Evolutionary conservation across 169 alveolate genomes (phyloP).

Genomic region (Cryptosporidium ubiquitum): DNA sequence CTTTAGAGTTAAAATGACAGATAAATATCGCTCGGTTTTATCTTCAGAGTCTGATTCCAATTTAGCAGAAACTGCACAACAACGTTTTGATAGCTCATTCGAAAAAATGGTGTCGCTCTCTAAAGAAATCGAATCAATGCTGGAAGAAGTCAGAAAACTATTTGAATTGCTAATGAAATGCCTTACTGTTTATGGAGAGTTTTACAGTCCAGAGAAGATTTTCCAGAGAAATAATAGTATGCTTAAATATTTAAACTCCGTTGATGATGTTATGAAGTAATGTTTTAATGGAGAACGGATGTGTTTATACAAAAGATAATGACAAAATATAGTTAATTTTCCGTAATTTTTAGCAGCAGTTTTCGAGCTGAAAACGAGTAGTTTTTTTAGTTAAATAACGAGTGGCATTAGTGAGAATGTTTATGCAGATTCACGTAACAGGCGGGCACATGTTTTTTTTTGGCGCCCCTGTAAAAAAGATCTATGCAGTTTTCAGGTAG

Average conservation of each 20-base stretch:
- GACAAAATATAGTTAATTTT: too few species aligned
- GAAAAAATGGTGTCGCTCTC: too few species aligned
- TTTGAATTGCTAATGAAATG: background rate
- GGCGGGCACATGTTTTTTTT: background rate
- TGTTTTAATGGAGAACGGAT: background rate
- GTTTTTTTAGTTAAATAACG: too few species aligned
- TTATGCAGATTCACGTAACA: background rate
- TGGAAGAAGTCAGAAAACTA: background rate
- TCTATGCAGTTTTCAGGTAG: slow-evolving; percentile 7
- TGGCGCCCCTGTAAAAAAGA: slow-evolving; percentile 33
- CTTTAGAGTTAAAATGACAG: background rate
- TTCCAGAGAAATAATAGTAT: background rate
- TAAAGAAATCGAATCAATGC: background rate
- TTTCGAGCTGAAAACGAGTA: too few species aligned
- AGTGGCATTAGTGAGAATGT: too few species aligned
- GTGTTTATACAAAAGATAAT: too few species aligned
- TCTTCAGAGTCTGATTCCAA: background rate
- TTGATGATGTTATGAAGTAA: background rate
- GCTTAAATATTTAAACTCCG: background rate
- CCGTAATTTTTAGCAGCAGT: too few species aligned
- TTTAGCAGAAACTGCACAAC: background rate
- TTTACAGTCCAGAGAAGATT: background rate
- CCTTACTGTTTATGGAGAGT: background rate
- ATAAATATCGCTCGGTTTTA: background rate
- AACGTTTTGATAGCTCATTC: too few species aligned